Conservation (phyloP, 345 rosid species). For the Brassica juncea region DNA sequence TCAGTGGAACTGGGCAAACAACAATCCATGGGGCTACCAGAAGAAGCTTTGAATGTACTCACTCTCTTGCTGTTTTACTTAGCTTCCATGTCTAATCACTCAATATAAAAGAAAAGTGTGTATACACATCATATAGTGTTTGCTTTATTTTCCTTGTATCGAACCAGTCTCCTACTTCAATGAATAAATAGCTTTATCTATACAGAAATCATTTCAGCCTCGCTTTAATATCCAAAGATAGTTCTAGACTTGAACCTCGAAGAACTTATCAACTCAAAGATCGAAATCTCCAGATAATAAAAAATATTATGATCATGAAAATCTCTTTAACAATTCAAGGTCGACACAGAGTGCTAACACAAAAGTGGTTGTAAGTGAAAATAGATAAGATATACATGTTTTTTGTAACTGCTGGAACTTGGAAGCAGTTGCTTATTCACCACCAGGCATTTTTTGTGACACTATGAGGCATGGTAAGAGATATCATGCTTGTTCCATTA, state of each 20-base stretch:
- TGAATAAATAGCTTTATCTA: conserved; percentile 12
- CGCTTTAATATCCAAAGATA: not conserved
- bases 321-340: not conserved
- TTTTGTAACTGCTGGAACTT: too few relatives aligned
- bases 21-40: conserved; percentile 84
- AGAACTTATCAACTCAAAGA: not conserved
- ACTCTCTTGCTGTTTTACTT: not conserved
- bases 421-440: too few relatives aligned
- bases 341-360: conserved; percentile 8
- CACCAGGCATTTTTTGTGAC: too few relatives aligned
- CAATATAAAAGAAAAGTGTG: conserved; percentile 1
- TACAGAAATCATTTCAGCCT: not conserved
- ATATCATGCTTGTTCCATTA: not conserved
- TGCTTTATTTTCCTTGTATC: conserved; percentile 21
- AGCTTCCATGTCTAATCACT: conserved; percentile 14
- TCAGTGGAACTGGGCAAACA: conserved; percentile 92
- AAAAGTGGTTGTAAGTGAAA: not conserved
- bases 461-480: too few relatives aligned
- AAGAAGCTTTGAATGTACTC: conserved; percentile 39
- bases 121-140: conserved; percentile 13
- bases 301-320: not conserved
- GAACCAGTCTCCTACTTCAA: conserved; percentile 1
- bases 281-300: not conserved
- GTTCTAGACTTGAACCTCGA: not conserved
- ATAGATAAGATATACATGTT: conserved; percentile 23